Percentiles rank a stretch among this genome's conserved stretches.
These are phyloP conservation scores for Annulohypoxylon truncatum DNA, from an alignment of 2,329 filamentous ascomycete genomes.

Conservation along the genomic window DNA sequence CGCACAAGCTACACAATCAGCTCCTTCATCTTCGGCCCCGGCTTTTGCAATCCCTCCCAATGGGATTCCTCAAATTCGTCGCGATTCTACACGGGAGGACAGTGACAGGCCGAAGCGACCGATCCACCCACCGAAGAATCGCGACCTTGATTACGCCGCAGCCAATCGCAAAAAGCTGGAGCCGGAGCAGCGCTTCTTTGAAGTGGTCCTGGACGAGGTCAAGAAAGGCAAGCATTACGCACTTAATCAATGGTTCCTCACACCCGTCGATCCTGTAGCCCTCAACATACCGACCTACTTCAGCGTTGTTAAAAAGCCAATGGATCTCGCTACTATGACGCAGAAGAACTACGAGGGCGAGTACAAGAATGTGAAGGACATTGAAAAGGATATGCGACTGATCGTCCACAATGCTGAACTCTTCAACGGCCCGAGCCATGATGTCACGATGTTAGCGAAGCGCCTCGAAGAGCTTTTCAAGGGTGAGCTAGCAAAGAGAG, in stretches of 20 bases:
- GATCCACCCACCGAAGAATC: constrained; percentile 89
- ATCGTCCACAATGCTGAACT: constrained; percentile 92
- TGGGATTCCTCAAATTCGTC: constrained; percentile 83
- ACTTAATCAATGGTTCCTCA: constrained; percentile 79
- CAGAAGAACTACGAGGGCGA: constrained; percentile 81
- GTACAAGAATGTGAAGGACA: constrained; percentile 85
- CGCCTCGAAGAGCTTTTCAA: constrained; percentile 81
- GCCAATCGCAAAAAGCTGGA: constrained; percentile 86
- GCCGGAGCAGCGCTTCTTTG: constrained; percentile 89
- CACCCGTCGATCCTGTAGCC: constrained; percentile 91
- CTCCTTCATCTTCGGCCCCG: constrained; percentile 59
- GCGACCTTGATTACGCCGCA: constrained; percentile 87
- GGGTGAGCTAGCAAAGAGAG: constrained; percentile 79
- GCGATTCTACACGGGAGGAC: constrained; percentile 82
- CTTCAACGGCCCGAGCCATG: constrained; percentile 83
- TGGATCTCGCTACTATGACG: constrained; percentile 89
- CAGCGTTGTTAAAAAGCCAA: constrained; percentile 93
- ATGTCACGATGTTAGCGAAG: constrained; percentile 78
- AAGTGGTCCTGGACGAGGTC: constrained; percentile 82
- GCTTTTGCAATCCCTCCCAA: constrained; percentile 82
- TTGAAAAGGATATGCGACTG: constrained; percentile 83
- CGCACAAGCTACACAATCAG: constrained; percentile 46
- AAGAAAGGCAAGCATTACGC: constrained; percentile 76
- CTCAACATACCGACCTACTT: constrained; percentile 94
- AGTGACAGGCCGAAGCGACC: constrained; percentile 88